phyloP scores from a whole-genome alignment of 2,329 filamentous ascomycete genomes.

The Gnomoniopsis sp. region DNA sequence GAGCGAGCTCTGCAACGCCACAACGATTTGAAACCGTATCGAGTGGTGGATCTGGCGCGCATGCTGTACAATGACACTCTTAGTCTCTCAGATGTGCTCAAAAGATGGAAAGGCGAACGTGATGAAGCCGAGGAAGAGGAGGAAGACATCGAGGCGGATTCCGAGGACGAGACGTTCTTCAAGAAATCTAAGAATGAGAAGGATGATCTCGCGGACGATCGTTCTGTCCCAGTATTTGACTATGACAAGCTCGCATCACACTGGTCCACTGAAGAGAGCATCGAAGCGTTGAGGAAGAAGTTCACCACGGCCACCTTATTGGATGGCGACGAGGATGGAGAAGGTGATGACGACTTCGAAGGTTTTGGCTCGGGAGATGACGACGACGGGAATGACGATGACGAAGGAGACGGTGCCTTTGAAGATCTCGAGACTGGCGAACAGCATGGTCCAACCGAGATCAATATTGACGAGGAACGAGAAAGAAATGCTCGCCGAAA shows the following conservation, averaged over 20 bases:
- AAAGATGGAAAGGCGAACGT: slow-evolving; percentile 72
- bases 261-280: slow-evolving; percentile 76
- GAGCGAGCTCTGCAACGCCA: slow-evolving; percentile 72
- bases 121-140: slow-evolving; percentile 46
- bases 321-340: slow-evolving; percentile 44
- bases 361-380: slow-evolving; percentile 28
- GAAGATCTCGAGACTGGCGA: slow-evolving; percentile 78
- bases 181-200: slow-evolving; percentile 60
- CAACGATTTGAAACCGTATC: slow-evolving; percentile 66
- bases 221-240: slow-evolving; percentile 73
- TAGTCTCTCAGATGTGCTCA: slow-evolving; percentile 70
- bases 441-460: slow-evolving; percentile 41
- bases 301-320: slow-evolving; percentile 71
- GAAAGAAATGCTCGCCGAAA: slow-evolving; percentile 88
- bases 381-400: slow-evolving; percentile 47
- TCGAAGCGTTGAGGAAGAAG: slow-evolving; percentile 69
- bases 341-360: slow-evolving; percentile 37
- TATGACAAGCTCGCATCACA: slow-evolving; percentile 78
- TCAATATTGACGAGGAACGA: slow-evolving; percentile 79
- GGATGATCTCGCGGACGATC: slow-evolving; percentile 73
- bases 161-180: slow-evolving; percentile 62
- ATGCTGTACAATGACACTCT: slow-evolving; percentile 86
- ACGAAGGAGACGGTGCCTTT: slow-evolving; percentile 50
- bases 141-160: slow-evolving; percentile 51
- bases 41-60: slow-evolving; percentile 77